Percentiles rank a stretch among this genome's conserved stretches.
Conservation (phyloP, 208 protist genomes). For the Leishmania amazonensis region DNA sequence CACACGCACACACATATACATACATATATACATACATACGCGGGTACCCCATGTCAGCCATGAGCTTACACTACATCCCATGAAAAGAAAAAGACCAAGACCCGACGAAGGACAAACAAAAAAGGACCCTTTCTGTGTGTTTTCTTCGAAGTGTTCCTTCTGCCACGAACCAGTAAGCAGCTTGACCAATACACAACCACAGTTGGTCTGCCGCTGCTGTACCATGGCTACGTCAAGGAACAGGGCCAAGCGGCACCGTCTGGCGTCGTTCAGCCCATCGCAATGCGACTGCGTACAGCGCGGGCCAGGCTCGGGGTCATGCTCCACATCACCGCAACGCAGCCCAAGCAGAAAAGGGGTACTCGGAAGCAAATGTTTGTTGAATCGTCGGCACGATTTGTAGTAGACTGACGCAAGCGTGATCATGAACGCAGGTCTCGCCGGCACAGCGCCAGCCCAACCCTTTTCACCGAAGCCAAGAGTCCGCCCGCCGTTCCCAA, state of each 20-base stretch:
- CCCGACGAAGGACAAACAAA: not conserved
- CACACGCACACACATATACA: not conserved
- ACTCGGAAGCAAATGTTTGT: not conserved
- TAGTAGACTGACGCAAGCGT: no score
- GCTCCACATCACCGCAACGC: not conserved
- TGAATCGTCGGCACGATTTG: not conserved
- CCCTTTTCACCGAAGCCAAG: not conserved
- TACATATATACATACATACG: not conserved
- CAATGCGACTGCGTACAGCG: not conserved
- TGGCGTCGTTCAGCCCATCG: not conserved
- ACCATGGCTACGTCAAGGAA: not conserved
- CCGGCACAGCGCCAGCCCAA: not conserved
- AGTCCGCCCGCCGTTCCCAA: not conserved
- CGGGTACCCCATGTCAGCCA: not conserved
- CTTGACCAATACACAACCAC: not conserved
- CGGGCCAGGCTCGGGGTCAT: not conserved
- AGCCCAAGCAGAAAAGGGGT: not conserved
- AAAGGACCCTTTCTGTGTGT: not conserved
- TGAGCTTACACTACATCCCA: not conserved
- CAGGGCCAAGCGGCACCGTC: not conserved
- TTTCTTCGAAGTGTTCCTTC: not conserved
- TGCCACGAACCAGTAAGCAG: not conserved
- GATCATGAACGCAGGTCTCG: no score
- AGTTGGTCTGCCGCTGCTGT: not conserved
- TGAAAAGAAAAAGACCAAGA: not conserved